Evolutionary conservation across 192 early-diverging fungal species (phyloP), one percentile per base, ranked within the genome.

Genomic region (Rhizophagus clarus): DNA sequence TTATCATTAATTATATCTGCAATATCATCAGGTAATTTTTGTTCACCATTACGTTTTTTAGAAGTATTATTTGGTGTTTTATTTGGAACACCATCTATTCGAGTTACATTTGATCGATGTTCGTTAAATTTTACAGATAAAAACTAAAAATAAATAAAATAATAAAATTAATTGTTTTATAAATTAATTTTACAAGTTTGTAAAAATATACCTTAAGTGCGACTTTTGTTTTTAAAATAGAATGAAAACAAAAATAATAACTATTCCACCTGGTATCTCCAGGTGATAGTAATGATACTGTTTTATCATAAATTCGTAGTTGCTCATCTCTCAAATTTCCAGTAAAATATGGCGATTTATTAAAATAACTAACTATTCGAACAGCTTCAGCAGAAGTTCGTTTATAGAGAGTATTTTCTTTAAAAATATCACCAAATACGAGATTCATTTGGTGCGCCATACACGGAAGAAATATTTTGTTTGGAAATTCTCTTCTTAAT

Each of bases 371-470:
- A 2, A 73, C 45, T 24, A 73, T 73, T n/a, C 24, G 47, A 1
- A 73, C 37, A 45, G 71, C 71, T 15, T 73, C 24, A 45, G 22
- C 11, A 40, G 71, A 73, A 49, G 15, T 73, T 24, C 15, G 6
- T 73, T 51, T 49, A 49, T 49, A 73, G 10, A 10, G 20, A 8
- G 11, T n/a, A 73, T 4, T 40, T 49, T 73, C 71, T 49, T 73
- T 73, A 40, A 73, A 73, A 49, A 73, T 73, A 49, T 73, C 45
- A 49, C 22, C 47, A 49, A 73, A 73, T n/a, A 73, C 45, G 9
- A 73, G 42, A 11, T 73, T 73, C 42, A 73, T 73, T 49, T 73
- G 71, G 12, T 73, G 71, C 28, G 26, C 45, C 47, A 73, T 73
- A 11, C 45, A 73, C 24, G 24, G 45, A 40, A 49, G 29, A 49